phyloP scores from a whole-genome alignment of 768 basidiomycete genomes.

The Phanerochaete sordida region DNA sequence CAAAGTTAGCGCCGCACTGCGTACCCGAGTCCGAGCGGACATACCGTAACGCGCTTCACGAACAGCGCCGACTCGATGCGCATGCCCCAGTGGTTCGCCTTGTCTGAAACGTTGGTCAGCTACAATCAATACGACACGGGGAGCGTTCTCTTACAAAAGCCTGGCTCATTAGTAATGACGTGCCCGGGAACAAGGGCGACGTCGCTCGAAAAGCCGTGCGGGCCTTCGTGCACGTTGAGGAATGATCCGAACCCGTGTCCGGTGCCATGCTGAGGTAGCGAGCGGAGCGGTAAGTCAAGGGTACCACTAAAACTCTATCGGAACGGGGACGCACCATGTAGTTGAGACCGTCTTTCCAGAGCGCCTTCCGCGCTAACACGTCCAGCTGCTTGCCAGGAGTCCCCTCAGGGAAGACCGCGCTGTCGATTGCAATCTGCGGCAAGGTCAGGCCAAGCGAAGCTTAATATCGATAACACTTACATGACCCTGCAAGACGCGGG shows the following conservation, averaged over 20 bases:
- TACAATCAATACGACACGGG: conserved; percentile 26
- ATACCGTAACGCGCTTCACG: conserved; percentile 63
- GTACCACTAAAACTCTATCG: neutral
- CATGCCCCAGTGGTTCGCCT: conserved; percentile 81
- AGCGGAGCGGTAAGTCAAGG: neutral
- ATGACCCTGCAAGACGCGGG: conserved; percentile 94
- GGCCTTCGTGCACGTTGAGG: conserved; percentile 82
- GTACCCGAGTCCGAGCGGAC: conserved; percentile 14
- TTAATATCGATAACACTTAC: conserved; percentile 44
- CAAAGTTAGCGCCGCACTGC: neutral
- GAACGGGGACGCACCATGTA: conserved; percentile 51
- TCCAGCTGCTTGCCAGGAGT: conserved; percentile 82
- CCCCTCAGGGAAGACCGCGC: conserved; percentile 86
- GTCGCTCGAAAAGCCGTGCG: conserved; percentile 70
- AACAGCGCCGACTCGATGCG: conserved; percentile 86
- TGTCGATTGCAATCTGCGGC: conserved; percentile 83
- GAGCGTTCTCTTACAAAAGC: conserved; percentile 56
- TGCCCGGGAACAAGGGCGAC: conserved; percentile 80
- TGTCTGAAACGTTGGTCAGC: conserved; percentile 36
- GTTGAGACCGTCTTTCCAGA: conserved; percentile 85
- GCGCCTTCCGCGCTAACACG: conserved; percentile 82
- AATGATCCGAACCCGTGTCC: conserved; percentile 90
- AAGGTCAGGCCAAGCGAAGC: conserved; percentile 13
- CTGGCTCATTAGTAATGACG: conserved; percentile 92
- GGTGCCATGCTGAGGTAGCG: conserved; percentile 67